These are phyloP conservation scores for Trametes meyenii DNA, from an alignment of 768 basidiomycete genomes.

Conservation along the genomic window DNA sequence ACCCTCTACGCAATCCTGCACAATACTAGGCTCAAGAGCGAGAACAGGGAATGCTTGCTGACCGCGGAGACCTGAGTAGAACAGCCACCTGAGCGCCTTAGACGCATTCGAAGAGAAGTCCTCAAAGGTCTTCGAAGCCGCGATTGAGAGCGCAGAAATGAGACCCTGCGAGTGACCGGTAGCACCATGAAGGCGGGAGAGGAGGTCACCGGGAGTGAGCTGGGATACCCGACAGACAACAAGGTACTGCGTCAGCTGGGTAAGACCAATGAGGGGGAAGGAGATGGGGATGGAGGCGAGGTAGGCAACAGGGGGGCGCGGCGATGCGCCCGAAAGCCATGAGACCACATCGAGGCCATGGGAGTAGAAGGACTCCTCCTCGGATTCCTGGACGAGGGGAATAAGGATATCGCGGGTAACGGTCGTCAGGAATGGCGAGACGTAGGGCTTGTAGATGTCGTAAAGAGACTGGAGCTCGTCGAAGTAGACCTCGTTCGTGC, in stretches of 20 bases:
- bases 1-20: conserved; percentile 86
- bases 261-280: conserved; percentile 93
- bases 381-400: conserved; percentile 66
- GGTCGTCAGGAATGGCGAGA: conserved; percentile 66
- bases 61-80: conserved; percentile 91
- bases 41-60: conserved; percentile 94
- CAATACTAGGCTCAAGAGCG: conserved; percentile 83
- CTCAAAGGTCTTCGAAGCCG: conserved; percentile 76
- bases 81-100: conserved; percentile 90
- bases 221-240: conserved; percentile 74
- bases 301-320: conserved; percentile 82
- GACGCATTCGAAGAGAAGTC: conserved; percentile 74
- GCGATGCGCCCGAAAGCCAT: conserved; percentile 75
- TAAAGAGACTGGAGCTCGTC: conserved; percentile 92
- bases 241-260: conserved; percentile 93
- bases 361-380: conserved; percentile 66
- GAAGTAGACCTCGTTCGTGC: conserved; percentile 97
- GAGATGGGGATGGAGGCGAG: conserved; percentile 93
- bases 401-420: conserved; percentile 69
- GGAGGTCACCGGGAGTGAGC: conserved; percentile 79
- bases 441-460: conserved; percentile 89
- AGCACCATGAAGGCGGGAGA: conserved; percentile 74
- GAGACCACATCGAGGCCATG: conserved; percentile 80
- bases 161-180: conserved; percentile 99
- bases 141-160: conserved; percentile 88